Conservation (phyloP, 768 basidiomycete genomes). For the Rhodotorula sphaerocarpa region DNA sequence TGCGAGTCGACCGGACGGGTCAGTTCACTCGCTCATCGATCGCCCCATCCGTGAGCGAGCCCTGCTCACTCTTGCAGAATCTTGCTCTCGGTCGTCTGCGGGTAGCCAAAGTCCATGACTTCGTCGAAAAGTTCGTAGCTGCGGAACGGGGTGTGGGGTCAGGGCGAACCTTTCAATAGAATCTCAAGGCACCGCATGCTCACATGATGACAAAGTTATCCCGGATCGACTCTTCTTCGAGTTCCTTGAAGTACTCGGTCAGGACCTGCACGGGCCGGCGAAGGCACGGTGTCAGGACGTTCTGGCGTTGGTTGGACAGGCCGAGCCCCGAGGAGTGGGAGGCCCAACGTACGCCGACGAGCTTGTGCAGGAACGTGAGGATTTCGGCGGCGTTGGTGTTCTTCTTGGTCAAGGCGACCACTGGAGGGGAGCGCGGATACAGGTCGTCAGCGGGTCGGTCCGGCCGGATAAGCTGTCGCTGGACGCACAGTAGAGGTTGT, state of each 20-base stretch:
- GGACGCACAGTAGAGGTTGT: constrained; percentile 83
- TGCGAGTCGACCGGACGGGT: too few relatives aligned
- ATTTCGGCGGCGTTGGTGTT: constrained; percentile 94
- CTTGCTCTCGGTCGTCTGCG: constrained; percentile 98
- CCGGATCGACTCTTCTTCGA: constrained; percentile 96
- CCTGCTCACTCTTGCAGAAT: constrained; percentile 75
- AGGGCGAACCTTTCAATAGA: neutral
- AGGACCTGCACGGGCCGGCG: constrained; percentile 55
- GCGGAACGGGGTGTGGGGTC: neutral
- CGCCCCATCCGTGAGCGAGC: neutral
- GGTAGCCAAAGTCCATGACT: constrained; percentile 99
- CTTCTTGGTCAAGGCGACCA: constrained; percentile 88
- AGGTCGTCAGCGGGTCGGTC: too few relatives aligned
- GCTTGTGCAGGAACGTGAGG: constrained; percentile 89
- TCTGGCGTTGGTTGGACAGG: too few relatives aligned
- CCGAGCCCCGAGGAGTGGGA: too few relatives aligned
- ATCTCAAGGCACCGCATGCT: too few relatives aligned
- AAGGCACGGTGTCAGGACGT: neutral
- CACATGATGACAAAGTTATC: constrained; percentile 98
- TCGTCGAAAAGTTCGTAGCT: constrained; percentile 91
- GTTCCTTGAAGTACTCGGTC: constrained; percentile 97
- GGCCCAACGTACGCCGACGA: constrained; percentile 54
- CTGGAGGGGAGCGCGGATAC: constrained; percentile 47
- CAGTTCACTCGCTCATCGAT: neutral
- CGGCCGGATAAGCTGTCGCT: too few relatives aligned